These are phyloP conservation scores for Fusarium sp. DNA, from an alignment of 2,329 filamentous ascomycete genomes.

Conservation along the genomic window DNA sequence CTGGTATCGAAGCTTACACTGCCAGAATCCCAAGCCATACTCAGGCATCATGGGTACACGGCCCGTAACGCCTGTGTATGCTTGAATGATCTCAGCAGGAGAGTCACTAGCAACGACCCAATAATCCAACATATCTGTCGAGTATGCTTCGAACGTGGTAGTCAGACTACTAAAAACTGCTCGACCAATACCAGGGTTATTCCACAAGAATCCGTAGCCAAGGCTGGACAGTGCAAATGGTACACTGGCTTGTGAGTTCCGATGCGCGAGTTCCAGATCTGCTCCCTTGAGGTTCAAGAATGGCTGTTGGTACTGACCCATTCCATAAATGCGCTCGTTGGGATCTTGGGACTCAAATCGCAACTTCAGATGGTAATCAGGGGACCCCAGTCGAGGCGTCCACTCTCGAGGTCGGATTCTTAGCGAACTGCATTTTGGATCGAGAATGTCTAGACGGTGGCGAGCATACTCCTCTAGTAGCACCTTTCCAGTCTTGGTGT, in stretches of 20 bases:
- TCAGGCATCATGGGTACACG: constrained; percentile 77
- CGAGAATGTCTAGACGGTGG: constrained; percentile 58
- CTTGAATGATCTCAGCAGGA: constrained; percentile 68
- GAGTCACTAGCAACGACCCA: constrained; percentile 73
- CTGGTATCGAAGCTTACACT: constrained; percentile 76
- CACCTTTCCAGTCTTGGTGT: constrained; percentile 46
- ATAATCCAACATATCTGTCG: constrained; percentile 72
- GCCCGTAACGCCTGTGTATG: constrained; percentile 70
- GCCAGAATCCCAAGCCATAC: constrained; percentile 77
- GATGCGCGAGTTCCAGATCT: constrained; percentile 74
- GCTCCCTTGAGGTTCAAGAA: constrained; percentile 72
- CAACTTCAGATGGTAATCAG: constrained; percentile 69
- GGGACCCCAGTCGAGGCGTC: constrained; percentile 63
- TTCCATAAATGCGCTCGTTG: constrained; percentile 74
- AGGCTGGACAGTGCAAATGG: constrained; percentile 72
- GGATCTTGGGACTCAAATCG: constrained; percentile 69
- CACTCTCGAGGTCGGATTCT: constrained; percentile 71
- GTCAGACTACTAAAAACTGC: constrained; percentile 73
- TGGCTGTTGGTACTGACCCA: constrained; percentile 78
- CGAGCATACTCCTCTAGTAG: constrained; percentile 52
- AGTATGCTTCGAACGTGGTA: constrained; percentile 72
- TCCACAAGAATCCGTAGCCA: constrained; percentile 76
- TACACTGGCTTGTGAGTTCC: constrained; percentile 76
- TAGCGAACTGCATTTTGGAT: constrained; percentile 72
- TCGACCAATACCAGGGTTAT: constrained; percentile 73